These are phyloP conservation scores for Umbelopsis ramanniana DNA, from an alignment of 192 early-diverging fungal genomes.

Conservation along the genomic window DNA sequence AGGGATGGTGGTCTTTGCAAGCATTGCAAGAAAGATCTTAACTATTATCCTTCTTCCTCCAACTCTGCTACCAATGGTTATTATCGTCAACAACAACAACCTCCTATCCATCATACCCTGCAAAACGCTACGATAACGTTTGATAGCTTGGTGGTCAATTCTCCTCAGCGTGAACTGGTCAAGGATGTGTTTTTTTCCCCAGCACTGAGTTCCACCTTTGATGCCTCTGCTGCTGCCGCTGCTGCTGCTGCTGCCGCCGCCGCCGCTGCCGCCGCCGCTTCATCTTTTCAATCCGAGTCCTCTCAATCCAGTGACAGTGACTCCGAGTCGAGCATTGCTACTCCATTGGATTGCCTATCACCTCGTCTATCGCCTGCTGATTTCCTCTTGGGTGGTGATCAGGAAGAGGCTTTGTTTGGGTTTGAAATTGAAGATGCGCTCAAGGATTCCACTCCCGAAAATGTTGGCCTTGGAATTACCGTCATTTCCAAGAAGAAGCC, in stretches of 20 bases:
- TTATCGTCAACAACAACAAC: slow-evolving; percentile 22
- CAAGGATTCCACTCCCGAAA: slow-evolving; percentile 14
- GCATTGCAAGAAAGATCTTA: slow-evolving; percentile 18
- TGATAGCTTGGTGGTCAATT: slow-evolving; percentile 24
- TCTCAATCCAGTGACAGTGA: slow-evolving; percentile 28
- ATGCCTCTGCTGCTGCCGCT: not conserved
- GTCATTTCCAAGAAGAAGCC: slow-evolving; percentile 24
- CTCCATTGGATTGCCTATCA: slow-evolving; percentile 18
- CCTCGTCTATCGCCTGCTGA: slow-evolving; percentile 26
- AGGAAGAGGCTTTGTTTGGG: slow-evolving; percentile 22
- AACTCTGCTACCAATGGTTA: not conserved
- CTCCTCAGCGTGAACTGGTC: slow-evolving; percentile 35
- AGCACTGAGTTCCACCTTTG: slow-evolving; percentile 31
- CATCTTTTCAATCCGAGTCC: slow-evolving; percentile 8
- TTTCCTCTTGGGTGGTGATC: slow-evolving; percentile 26
- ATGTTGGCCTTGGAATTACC: slow-evolving; percentile 10
- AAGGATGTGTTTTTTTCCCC: slow-evolving; percentile 50
- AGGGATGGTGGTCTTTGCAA: slow-evolving; percentile 23
- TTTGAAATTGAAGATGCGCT: slow-evolving; percentile 20
- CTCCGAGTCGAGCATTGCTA: slow-evolving; percentile 27
- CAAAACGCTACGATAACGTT: slow-evolving; percentile 44
- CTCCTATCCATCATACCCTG: slow-evolving; percentile 38
- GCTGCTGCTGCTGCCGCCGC: slow-evolving; percentile 3
- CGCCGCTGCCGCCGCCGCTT: not conserved
- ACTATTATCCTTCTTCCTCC: slow-evolving; percentile 1